Conservation (phyloP, 176 grass and related monocot species). For the bread wheat (Triticum aestivum) region IWGSC_CS_RefSeq_v2.1 NC_057798.1:562212207-562212706, state of each 20-base stretch:
- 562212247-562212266: background rate
- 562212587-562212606: slow-evolving; percentile 15
- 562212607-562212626: background rate
- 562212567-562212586: background rate
- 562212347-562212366: slow-evolving; percentile 69
- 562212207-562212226: background rate
- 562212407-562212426: slow-evolving; percentile 89
- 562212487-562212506: slow-evolving; percentile 77
- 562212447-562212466: slow-evolving; percentile 94
- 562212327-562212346: slow-evolving; percentile 56
- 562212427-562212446: slow-evolving; percentile 89
- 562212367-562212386: slow-evolving; percentile 65
- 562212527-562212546: slow-evolving; percentile 83
- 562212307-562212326: background rate
- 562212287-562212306: background rate
- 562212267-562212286: background rate
- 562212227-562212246: slow-evolving; percentile 28
- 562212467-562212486: slow-evolving; percentile 76
- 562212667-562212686: background rate
- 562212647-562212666: background rate
- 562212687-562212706: background rate
- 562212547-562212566: slow-evolving; percentile 47
- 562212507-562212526: slow-evolving; percentile 71
- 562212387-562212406: slow-evolving; percentile 70
- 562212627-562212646: background rate